Percentiles rank a stretch among this genome's conserved stretches.
Conservation (phyloP, 441 rosid species). For the Arabidopsis lyrata region DNA sequence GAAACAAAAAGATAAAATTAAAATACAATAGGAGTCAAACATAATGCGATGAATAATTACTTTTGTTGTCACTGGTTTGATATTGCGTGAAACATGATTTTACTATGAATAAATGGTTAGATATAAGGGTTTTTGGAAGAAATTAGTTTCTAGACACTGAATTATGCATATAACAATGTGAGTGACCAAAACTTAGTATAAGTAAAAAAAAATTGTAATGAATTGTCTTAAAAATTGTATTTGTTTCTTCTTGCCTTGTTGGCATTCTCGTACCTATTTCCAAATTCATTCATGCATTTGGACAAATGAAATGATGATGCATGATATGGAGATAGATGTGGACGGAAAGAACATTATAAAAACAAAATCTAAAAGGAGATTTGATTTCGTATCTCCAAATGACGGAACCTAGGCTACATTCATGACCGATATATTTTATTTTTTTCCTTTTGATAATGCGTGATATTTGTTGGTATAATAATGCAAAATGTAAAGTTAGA, state of each 20-base stretch:
- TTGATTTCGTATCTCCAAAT: conserved; percentile 21
- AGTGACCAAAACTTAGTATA: background rate
- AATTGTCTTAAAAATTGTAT: background rate
- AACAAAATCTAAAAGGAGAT: conserved; percentile 18
- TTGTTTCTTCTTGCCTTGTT: background rate
- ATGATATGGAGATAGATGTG: background rate
- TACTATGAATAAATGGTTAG: background rate
- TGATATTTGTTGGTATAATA: background rate
- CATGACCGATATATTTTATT: background rate
- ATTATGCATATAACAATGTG: background rate
- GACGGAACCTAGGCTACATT: background rate
- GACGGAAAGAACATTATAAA: background rate
- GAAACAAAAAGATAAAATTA: background rate
- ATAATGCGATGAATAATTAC: background rate
- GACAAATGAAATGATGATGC: conserved; percentile 22
- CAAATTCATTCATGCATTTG: conserved; percentile 17
- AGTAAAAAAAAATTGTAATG: background rate
- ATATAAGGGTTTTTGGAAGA: background rate
- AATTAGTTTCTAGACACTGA: background rate
- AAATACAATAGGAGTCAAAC: background rate
- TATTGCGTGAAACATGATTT: background rate
- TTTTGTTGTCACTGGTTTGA: background rate
- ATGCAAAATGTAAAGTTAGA: background rate
- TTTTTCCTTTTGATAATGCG: background rate
- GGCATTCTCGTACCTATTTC: background rate